Conservation (phyloP, 306 rosid species). For the Mimosa pudica region DNA sequence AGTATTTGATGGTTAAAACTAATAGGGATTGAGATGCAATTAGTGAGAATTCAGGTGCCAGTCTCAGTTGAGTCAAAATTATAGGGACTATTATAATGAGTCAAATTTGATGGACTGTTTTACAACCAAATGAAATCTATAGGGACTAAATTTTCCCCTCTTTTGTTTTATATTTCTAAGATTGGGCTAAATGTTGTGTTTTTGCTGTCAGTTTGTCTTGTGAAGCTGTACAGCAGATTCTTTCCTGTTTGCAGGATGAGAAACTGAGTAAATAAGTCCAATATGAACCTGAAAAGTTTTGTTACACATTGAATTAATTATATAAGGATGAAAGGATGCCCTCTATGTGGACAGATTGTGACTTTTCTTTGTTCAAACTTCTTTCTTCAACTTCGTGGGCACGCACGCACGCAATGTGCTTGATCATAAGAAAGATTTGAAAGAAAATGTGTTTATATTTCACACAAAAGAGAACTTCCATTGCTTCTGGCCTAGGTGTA, state of each 20-base stretch:
- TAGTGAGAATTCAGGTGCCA: too few species aligned
- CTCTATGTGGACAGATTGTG: neutral
- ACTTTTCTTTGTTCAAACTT: constrained; percentile 6
- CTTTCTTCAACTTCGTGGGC: constrained; percentile 21
- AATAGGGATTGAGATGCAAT: neutral
- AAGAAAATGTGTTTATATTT: constrained; percentile 13
- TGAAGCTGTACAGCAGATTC: constrained; percentile 4
- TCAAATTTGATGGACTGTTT: neutral
- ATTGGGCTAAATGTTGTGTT: neutral
- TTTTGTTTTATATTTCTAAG: neutral
- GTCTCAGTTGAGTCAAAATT: neutral
- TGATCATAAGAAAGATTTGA: constrained; percentile 5
- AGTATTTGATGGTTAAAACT: too few species aligned
- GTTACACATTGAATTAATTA: constrained; percentile 7
- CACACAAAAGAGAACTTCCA: constrained; percentile 3
- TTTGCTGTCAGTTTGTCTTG: neutral
- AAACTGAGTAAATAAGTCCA: constrained; percentile 4
- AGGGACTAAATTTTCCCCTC: neutral
- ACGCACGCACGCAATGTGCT: constrained; percentile 1
- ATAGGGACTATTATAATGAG: neutral
- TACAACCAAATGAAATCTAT: neutral
- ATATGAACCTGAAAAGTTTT: constrained; percentile 1
- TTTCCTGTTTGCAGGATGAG: constrained; percentile 12
- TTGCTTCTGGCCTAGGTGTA: constrained; percentile 27
- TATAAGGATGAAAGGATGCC: constrained; percentile 20